Evolutionary conservation across 2,329 filamentous ascomycete genomes (phyloP).

Genomic region (Exophiala viscosa): DNA sequence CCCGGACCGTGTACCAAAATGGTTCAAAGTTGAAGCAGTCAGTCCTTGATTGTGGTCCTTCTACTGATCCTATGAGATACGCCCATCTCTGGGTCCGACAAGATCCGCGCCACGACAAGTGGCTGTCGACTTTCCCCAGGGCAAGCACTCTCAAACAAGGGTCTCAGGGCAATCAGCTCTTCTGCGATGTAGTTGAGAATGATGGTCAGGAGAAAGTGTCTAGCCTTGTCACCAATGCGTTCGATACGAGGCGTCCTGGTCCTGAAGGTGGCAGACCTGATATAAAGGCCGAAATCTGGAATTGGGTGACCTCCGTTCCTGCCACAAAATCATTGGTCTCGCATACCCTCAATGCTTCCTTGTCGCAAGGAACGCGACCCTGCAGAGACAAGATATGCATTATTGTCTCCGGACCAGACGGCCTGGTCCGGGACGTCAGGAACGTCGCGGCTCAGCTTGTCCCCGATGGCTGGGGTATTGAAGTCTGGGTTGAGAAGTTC

Average conservation of each 20-base stretch:
- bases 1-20: slow-evolving; percentile 18
- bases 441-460: slow-evolving; percentile 55
- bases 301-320: slow-evolving; percentile 42
- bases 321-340: slow-evolving; percentile 43
- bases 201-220: slow-evolving; percentile 9
- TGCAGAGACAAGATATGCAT: slow-evolving; percentile 41
- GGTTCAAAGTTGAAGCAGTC: slow-evolving; percentile 11
- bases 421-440: slow-evolving; percentile 57
- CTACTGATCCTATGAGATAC: slow-evolving; percentile 6
- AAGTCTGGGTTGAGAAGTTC: slow-evolving; percentile 63
- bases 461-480: slow-evolving; percentile 47
- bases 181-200: background rate
- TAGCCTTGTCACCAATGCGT: slow-evolving; percentile 21
- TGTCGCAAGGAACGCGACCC: background rate
- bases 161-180: background rate
- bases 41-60: slow-evolving; percentile 1
- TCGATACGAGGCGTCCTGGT: slow-evolving; percentile 21
- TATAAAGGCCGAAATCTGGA: slow-evolving; percentile 24
- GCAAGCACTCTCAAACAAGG: slow-evolving; percentile 1
- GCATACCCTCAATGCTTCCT: background rate
- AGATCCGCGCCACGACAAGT: slow-evolving; percentile 20
- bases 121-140: slow-evolving; percentile 24
- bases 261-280: slow-evolving; percentile 22
- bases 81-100: slow-evolving; percentile 28
- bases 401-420: slow-evolving; percentile 61